phyloP scores from a whole-genome alignment of 176 grass and related monocot species.

The Zoysia japonica region DNA sequence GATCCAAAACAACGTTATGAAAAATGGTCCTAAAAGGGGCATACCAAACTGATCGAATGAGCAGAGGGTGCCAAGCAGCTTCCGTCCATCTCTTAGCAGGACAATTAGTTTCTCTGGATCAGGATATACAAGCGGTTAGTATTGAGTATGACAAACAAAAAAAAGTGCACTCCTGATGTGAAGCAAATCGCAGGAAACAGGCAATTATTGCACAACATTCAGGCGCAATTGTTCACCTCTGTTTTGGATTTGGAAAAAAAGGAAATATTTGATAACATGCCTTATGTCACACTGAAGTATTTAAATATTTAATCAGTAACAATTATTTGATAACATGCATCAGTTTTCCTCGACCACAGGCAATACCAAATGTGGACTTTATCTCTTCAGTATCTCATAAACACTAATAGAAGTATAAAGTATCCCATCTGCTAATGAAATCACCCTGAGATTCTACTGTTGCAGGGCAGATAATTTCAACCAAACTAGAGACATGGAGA shows the following conservation, averaged over 20 bases:
- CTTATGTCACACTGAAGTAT: too few species aligned
- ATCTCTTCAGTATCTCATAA: neutral
- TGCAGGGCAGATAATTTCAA: neutral
- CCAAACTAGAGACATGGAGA: neutral
- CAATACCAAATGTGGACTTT: neutral
- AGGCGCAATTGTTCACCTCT: neutral
- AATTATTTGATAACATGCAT: neutral
- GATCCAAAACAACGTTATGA: neutral
- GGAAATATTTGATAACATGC: neutral
- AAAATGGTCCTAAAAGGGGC: neutral
- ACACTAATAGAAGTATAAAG: neutral
- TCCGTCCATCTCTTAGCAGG: conserved; percentile 88
- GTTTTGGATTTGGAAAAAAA: neutral
- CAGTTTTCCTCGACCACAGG: neutral
- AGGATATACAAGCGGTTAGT: conserved; percentile 5
- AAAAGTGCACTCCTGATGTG: neutral
- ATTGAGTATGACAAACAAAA: neutral
- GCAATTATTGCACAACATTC: neutral
- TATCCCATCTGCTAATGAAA: neutral
- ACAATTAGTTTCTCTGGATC: conserved; percentile 90
- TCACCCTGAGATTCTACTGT: neutral
- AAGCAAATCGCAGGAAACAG: conserved; percentile 3
- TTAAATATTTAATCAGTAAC: too few species aligned
- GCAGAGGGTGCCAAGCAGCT: conserved; percentile 90
- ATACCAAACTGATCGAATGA: conserved; percentile 99